Evolutionary conservation across 768 basidiomycete genomes (phyloP).

Genomic region (Russula sp.): DNA sequence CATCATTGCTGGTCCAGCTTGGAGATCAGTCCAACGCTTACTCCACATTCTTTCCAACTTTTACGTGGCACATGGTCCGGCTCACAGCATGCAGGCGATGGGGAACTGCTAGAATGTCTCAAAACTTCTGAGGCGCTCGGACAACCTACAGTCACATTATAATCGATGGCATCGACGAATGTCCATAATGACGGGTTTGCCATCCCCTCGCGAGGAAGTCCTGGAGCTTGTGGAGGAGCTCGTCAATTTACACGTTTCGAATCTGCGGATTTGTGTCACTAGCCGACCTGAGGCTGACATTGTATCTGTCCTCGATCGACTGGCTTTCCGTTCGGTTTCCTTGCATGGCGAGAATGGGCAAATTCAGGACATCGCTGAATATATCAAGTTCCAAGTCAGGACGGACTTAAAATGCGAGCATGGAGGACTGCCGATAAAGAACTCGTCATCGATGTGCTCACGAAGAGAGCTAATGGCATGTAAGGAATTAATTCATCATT

Average conservation of each 20-base stretch:
- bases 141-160: not conserved
- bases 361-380: not conserved
- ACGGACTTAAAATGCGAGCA: no score
- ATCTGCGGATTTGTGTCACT: constrained; percentile 10
- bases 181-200: not conserved
- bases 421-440: no score
- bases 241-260: not conserved
- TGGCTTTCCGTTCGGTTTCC: constrained; percentile 5
- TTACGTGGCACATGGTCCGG: constrained; percentile 2
- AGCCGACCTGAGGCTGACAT: constrained; percentile 13
- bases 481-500: no score
- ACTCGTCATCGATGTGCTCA: no score
- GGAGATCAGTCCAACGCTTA: constrained; percentile 1
- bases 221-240: not conserved
- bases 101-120: constrained; percentile 6
- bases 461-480: no score
- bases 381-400: not conserved
- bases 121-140: not conserved
- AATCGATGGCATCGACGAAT: constrained; percentile 14
- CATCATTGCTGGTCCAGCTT: constrained; percentile 8
- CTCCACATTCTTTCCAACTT: not conserved
- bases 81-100: not conserved
- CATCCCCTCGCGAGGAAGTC: constrained; percentile 1
- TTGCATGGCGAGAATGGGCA: constrained; percentile 4
- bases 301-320: not conserved